These are phyloP conservation scores for Corynascus novoguineensis DNA, from an alignment of 495 filamentous ascomycete species.

Conservation along the genomic window DNA sequence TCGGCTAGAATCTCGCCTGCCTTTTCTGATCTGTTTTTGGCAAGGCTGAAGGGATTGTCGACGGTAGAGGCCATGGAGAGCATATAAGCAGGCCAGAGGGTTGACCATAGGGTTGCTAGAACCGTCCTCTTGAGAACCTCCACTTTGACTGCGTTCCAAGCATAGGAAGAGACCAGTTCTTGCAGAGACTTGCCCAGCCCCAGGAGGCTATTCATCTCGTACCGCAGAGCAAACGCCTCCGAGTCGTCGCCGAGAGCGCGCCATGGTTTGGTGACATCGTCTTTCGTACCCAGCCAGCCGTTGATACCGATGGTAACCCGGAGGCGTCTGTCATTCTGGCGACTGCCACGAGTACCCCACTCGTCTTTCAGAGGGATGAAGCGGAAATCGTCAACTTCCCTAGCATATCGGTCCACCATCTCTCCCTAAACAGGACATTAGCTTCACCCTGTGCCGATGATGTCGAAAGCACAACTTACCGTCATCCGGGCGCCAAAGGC, in stretches of 20 bases:
- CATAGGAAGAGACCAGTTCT: conserved; percentile 60
- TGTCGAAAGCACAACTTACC: conserved; percentile 22
- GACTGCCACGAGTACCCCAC: conserved; percentile 32
- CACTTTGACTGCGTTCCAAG: conserved; percentile 63
- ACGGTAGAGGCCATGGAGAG: conserved; percentile 60
- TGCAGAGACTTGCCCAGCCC: conserved; percentile 67
- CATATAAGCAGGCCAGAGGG: conserved; percentile 69
- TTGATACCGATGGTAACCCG: conserved; percentile 79
- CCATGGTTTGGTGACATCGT: conserved; percentile 73
- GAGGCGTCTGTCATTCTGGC: conserved; percentile 46
- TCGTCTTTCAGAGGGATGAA: conserved; percentile 66
- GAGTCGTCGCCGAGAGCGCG: conserved; percentile 58
- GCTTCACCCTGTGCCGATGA: background rate
- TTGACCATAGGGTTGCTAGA: conserved; percentile 64
- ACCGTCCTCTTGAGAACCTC: conserved; percentile 73
- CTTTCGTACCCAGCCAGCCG: conserved; percentile 68
- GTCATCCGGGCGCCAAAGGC: conserved; percentile 88
- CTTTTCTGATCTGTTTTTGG: conserved; percentile 71
- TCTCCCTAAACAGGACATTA: conserved; percentile 38
- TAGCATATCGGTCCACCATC: conserved; percentile 79
- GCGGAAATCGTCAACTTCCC: conserved; percentile 80
- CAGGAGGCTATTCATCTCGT: conserved; percentile 68
- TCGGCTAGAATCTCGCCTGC: conserved; percentile 79
- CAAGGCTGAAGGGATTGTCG: conserved; percentile 82
- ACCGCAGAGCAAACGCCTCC: conserved; percentile 77